These are phyloP conservation scores for Hypoxylon sp. DNA, from an alignment of 2,329 filamentous ascomycete genomes.

Conservation along the genomic window DNA sequence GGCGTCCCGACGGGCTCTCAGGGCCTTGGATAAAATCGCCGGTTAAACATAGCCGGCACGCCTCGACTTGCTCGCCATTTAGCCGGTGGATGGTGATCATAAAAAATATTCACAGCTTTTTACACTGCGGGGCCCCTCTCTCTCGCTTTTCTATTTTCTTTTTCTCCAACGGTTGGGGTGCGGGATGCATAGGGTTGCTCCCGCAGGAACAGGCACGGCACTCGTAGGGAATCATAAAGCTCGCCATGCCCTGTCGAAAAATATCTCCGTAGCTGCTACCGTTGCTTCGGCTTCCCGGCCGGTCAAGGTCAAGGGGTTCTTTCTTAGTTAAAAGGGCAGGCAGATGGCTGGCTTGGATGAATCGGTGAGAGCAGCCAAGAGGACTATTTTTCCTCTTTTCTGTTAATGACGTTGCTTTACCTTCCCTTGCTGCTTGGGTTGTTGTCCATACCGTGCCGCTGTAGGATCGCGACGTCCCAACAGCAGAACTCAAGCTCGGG, in stretches of 20 bases:
- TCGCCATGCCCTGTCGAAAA: conserved; percentile 18
- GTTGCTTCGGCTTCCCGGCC: conserved; percentile 28
- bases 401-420: conserved; percentile 22
- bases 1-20: conserved; percentile 40
- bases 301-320: conserved; percentile 22
- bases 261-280: conserved; percentile 43
- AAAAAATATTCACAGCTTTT: conserved; percentile 8
- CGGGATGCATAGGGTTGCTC: conserved; percentile 39
- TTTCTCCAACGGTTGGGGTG: conserved; percentile 40
- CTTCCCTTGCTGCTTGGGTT: conserved; percentile 5
- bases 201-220: conserved; percentile 42
- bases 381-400: conserved; percentile 3
- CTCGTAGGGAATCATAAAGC: conserved; percentile 30
- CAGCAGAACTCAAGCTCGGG: conserved; percentile 27
- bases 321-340: conserved; percentile 31
- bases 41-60: conserved; percentile 39
- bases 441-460: conserved; percentile 30
- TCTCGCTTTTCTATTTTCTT: conserved; percentile 14
- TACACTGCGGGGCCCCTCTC: conserved; percentile 22
- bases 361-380: conserved; percentile 17
- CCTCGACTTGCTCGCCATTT: conserved; percentile 43
- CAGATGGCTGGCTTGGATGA: conserved; percentile 18
- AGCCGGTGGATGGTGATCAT: conserved; percentile 28
- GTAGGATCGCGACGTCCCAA: conserved; percentile 34
- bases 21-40: conserved; percentile 44